Evolutionary conservation across 2,329 filamentous ascomycete genomes (phyloP).

Genomic region (Intubia oerlemansii): DNA sequence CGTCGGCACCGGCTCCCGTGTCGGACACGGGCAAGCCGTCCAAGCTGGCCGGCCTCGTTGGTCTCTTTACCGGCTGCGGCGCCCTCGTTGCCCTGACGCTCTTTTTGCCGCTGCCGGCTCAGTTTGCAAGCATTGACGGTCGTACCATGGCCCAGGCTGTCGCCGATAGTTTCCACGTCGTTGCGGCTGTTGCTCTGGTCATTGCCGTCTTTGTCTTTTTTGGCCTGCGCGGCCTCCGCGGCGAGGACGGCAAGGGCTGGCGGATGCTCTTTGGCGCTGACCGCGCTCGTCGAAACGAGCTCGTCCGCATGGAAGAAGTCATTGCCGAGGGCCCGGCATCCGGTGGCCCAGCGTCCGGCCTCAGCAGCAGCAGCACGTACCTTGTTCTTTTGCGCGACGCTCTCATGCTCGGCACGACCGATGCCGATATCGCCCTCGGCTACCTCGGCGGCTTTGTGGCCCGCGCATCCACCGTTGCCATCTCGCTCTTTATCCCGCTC

Average conservation of each 20-base stretch:
- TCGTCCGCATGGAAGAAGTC: slow-evolving; percentile 4
- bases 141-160: slow-evolving; percentile 55
- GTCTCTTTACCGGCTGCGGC: slow-evolving; percentile 79
- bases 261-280: slow-evolving; percentile 27
- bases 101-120: slow-evolving; percentile 73
- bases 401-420: slow-evolving; percentile 48
- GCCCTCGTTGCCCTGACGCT: slow-evolving; percentile 63
- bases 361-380: slow-evolving; percentile 17
- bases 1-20: too few relatives aligned
- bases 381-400: slow-evolving; percentile 29
- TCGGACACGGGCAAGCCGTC: slow-evolving; percentile 22
- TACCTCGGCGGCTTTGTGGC: slow-evolving; percentile 92
- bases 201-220: slow-evolving; percentile 60
- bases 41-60: slow-evolving; percentile 67
- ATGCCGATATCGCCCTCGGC: slow-evolving; percentile 61
- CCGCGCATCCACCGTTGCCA: slow-evolving; percentile 81
- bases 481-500: slow-evolving; percentile 84
- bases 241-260: slow-evolving; percentile 63
- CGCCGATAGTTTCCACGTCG: slow-evolving; percentile 70
- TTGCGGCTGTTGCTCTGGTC: slow-evolving; percentile 47
- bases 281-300: slow-evolving; percentile 1
- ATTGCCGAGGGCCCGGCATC: slow-evolving; percentile 1
- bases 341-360: background rate
- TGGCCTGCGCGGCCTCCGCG: slow-evolving; percentile 46
- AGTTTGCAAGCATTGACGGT: slow-evolving; percentile 50